Conservation (phyloP, 1,139 yeast genomes). For the Sugiyamaella sp. region DNA sequence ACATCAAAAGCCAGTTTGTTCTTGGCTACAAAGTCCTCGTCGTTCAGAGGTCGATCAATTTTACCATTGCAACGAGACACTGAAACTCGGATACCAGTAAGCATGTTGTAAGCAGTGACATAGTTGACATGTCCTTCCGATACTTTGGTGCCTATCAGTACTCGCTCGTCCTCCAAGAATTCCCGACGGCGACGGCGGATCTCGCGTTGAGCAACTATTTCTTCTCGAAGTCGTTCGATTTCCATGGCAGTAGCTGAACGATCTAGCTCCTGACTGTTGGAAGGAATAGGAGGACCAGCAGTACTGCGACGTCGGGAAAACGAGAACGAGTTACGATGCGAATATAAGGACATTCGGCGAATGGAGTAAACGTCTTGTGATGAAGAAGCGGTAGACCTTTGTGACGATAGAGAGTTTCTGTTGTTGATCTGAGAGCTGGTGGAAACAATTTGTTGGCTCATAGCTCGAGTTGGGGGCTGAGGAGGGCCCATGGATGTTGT, state of each 20-base stretch:
- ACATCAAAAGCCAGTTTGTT: conserved; percentile 85
- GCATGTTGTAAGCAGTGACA: conserved; percentile 94
- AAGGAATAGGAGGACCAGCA: conserved; percentile 18
- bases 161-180: conserved; percentile 60
- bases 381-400: conserved; percentile 24
- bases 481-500: conserved; percentile 13
- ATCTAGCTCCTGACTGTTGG: conserved; percentile 14
- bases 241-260: conserved; percentile 29
- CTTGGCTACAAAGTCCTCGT: conserved; percentile 67
- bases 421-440: conserved; percentile 10
- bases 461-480: conserved; percentile 18
- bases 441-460: conserved; percentile 15
- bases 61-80: conserved; percentile 88
- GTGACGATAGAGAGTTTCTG: conserved; percentile 26
- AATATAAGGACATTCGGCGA: conserved; percentile 24
- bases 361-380: conserved; percentile 17
- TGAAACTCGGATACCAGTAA: conserved; percentile 94
- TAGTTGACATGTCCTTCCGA: conserved; percentile 93
- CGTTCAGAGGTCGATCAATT: conserved; percentile 69
- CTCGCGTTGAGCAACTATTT: conserved; percentile 47
- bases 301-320: conserved; percentile 33
- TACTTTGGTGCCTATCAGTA: conserved; percentile 77
- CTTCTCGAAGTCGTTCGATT: conserved; percentile 36
- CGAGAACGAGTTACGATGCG: conserved; percentile 35
- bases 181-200: conserved; percentile 48